These are phyloP conservation scores for Crucihimalaya himalaica DNA, from an alignment of 345 rosid genomes.

Conservation along the genomic window DNA sequence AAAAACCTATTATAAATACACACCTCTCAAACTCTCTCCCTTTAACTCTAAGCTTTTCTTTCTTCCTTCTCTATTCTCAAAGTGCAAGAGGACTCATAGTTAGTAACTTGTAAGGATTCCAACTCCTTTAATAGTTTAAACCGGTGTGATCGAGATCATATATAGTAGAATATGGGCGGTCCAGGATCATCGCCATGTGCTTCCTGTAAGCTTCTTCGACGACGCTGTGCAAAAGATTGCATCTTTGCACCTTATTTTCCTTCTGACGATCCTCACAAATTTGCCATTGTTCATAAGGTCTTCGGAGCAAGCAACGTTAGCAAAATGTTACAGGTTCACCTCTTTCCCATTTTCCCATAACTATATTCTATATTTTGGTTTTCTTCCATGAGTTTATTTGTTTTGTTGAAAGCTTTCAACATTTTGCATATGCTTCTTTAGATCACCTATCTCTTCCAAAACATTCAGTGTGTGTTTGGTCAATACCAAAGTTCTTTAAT, in stretches of 20 bases:
- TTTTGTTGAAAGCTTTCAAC: constrained; percentile 9
- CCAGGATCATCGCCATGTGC: constrained; percentile 76
- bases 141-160: not conserved
- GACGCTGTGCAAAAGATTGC: constrained; percentile 83
- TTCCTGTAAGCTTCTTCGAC: constrained; percentile 74
- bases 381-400: not conserved
- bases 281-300: constrained; percentile 82
- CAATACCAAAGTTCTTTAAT: not conserved
- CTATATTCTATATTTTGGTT: not conserved
- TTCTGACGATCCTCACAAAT: constrained; percentile 79
- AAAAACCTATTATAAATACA: constrained; percentile 57
- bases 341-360: constrained; percentile 10
- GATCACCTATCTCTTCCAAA: not conserved
- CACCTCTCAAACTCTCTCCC: constrained; percentile 38
- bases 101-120: not conserved
- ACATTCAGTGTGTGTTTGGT: constrained; percentile 2
- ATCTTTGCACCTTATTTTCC: constrained; percentile 91
- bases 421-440: constrained; percentile 17
- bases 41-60: constrained; percentile 42
- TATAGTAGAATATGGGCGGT: constrained; percentile 47
- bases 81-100: constrained; percentile 15
- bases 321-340: constrained; percentile 79
- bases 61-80: constrained; percentile 20
- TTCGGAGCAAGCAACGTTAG: constrained; percentile 89
- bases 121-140: not conserved